Base-by-base conservation (phyloP, 306 rosid species). In the Begonia peltatifolia region DNA sequence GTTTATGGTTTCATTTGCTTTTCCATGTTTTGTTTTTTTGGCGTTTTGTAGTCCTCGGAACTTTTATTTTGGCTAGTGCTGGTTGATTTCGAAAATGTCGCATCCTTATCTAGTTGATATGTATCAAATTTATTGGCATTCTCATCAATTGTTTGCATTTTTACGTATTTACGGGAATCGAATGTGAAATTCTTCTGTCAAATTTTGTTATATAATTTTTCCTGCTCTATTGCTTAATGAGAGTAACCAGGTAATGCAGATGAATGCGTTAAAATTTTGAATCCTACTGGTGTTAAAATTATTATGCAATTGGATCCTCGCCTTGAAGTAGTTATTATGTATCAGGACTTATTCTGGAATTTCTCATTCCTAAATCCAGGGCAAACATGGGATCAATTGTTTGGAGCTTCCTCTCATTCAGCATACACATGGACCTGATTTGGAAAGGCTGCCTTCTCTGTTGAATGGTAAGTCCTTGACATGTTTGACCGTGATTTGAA, bases 401-500 rank as follows among this genome's bases (percentile, higher is more conserved):
- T 73, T 92, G 88, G 99, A 92, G 77, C 94, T 92, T 70, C 99
- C 99, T 47, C 96, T 92, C 46, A 79, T 92, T 61, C 84, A 92
- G 71, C 99, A 92, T 73, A 67, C 53, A 11, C 63, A 60, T 42
- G 99, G 89, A 51, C 89, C 93, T 59, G 99, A 92, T 77, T 66
- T 78, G 11, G 82, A 79, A 50, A 75, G 76, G 73, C 88, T 92
- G 71, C 66, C 80, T 59, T 67, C 79, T 62, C 66, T 74, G 43
- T 63, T 92, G 55, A 63, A 72, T 56, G 94, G 99, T 87, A 70
- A 67, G 46, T 20, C 56, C 68, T 41, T 25, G 42, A 23, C 6
- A 47, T 62, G 38, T 44, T 16, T 47, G n/a, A 15, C 46, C 68
- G 15, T 46, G 56, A 25, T 30, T 30, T 30, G 8, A 30, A 7